Evolutionary conservation across 2,329 filamentous ascomycete genomes (phyloP), one percentile per base, ranked within the genome.

Genomic region (Ceratocystis huliohia): DNA sequence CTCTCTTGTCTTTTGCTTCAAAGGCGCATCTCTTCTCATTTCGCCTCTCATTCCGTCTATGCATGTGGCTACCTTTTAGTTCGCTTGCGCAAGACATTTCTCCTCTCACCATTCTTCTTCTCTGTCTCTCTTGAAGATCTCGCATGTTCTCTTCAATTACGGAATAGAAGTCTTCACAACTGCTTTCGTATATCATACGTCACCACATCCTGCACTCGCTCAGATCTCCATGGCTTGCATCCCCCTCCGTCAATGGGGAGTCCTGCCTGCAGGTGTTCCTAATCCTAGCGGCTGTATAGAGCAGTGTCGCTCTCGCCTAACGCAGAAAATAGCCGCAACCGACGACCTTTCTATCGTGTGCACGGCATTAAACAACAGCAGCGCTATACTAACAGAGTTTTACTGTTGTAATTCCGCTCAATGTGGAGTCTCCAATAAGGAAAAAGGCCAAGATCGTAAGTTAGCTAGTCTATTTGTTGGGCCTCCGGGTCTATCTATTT

Each of bases 371-470:
- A 41, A 44, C 56, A 37, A 20, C 7, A 57, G 53, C 22, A 46
- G 50, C 25, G 28, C 48, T 5, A 33, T 28, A 3, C 45, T 69
- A 28, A 30, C 30, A 1, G 61, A 66, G n/a, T 63, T 69, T 15
- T 69, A 69, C 44, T 69, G 69, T 22, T 69, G 69, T 20, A 65
- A 69, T 45, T 69, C 69, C 3, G 66, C 63, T 22, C 66, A 66
- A 8, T 69, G 68, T 37, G 67, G 69, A 7, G 69, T 69, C 15
- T 67, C 63, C 7, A 67, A 68, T 37, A 63, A 59, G 10, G 25
- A 44, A 7, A 48, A 28, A 10, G 68, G 67, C 13, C 66, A 69
- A 25, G 69, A 69, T 61, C 69, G 69, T 69, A n/a, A 61, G 41
- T 33, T 50, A n/a, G 17, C 33, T 4, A 4, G 20, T 53, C 15